Evolutionary conservation across 2,329 filamentous ascomycete species (phyloP), one percentile per base, ranked within the genome.

Genomic region (Colletotrichum sp.): DNA sequence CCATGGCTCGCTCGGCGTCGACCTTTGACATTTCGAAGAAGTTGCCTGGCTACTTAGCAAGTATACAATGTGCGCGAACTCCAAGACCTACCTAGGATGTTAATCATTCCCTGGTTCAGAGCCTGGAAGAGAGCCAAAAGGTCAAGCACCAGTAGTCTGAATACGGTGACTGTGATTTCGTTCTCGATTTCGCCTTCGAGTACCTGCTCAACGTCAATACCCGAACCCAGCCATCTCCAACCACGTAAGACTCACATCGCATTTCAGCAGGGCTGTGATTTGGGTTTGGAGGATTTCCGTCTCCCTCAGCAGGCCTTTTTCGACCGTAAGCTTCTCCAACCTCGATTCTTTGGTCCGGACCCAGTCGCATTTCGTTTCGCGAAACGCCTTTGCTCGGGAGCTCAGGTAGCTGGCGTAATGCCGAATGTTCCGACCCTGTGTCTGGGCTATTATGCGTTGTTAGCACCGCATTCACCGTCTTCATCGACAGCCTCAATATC

Each of bases 1-100:
- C 91, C 86, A 99, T 92, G 73, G 97, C 96, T 78, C 96, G 92
- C 84, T 98, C 95, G 75, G 97, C 98, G 85, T 99, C 97, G 30
- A 95, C 90, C 81, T 95, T 95, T 67, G 97, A 98, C 94, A 99
- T 96, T 86, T 99, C 97, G 81, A 99, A 99, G 85, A 98, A 99
- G 85, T 98, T 95, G 80, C 97, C 96, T 98, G 78, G 36, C 28
- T 44, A 71, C 76, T 78, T 32, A 72, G 64, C 22, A 25, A 27
- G 44, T 59, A 8, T 16, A 60, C 30, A 55, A 39, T 48, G 72
- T 72, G 8, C 25, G 4, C 77, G 75, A 76, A 77, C 74, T 16
- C 3, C 60, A 57, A 68, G 82, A 63, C 92, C 78, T 88, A 98
- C 96, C 95, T 73, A 99, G 88, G 75, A 99, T 95, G 84, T 98